Conservation (phyloP, 2,329 filamentous ascomycete species). For the Beauveria scarabaeidicola region DNA sequence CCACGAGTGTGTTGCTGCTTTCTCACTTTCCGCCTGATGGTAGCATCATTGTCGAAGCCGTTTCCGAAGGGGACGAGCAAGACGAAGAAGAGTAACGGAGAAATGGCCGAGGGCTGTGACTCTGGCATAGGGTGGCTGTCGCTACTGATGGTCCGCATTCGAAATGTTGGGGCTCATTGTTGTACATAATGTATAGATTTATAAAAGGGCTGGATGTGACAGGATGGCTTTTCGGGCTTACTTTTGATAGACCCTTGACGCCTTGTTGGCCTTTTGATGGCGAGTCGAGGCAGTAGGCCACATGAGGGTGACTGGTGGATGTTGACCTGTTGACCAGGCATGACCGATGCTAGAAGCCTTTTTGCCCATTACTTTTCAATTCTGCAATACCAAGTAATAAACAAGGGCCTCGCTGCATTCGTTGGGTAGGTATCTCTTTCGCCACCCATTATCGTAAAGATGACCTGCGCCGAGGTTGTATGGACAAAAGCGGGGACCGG, state of each 20-base stretch:
- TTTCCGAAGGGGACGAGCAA: neutral
- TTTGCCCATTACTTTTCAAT: neutral
- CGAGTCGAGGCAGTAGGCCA: neutral
- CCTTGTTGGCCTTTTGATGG: neutral
- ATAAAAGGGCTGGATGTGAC: too few species aligned
- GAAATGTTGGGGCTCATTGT: neutral
- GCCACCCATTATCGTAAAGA: too few species aligned
- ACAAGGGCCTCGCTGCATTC: neutral
- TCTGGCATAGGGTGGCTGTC: neutral
- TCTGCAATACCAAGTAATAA: neutral
- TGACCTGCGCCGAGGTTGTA: neutral
- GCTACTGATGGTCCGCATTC: neutral
- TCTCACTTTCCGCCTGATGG: conserved; percentile 34
- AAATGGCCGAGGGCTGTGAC: neutral
- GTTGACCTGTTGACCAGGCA: neutral
- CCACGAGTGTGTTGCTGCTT: conserved; percentile 30
- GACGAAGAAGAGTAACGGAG: neutral
- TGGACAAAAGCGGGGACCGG: conserved; percentile 4
- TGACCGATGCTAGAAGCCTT: neutral
- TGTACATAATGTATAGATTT: neutral
- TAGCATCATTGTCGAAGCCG: conserved; percentile 17
- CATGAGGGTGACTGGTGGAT: neutral
- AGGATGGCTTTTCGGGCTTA: too few species aligned
- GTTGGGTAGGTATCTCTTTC: too few species aligned
- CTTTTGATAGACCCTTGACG: too few species aligned